Base-by-base conservation (phyloP, 169 alveolate species). In the Cryptosporidium meleagridis region DNA sequence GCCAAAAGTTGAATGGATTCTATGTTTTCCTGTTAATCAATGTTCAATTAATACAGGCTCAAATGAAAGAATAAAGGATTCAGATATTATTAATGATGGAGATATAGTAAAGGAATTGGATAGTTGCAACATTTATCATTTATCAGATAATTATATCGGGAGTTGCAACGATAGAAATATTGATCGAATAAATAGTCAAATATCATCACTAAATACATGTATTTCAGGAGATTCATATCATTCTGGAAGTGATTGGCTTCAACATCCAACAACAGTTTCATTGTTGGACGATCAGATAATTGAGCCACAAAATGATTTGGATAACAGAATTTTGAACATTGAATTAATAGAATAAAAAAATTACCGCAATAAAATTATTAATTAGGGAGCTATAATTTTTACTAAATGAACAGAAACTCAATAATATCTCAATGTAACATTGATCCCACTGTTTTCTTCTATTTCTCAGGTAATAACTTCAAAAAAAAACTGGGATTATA, bases 211-310 rank as follows among this genome's bases (percentile, higher is more conserved):
- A 23, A 65, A 21, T 51, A 21, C 55, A 33, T 80, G 89, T 41
- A 67, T 80, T 39, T 65, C 89, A 62, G 59, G 41, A 16, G 68
- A 80, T 41, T 61, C 75, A 23, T 80, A 62, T 62, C 67, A 80
- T 58, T 62, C 73, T 6, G 80, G 70, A 62, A 48, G 68, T 23
- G 75, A 45, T 29, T 80, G 89, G 89, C 39, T 80, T 6, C 89
- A 80, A 80, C 87, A 80, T 35, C 89, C 89, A 37, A 80, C 89
- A 62, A 80, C 89, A 8, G 89, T 80, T 4, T 58, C 89, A 26
- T 31, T 80, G 16, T 45, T 80, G 41, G 89, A 80, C 3, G 89
- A 80, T 41, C 89, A 62, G 44, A 41, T 80, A 8, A 65, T 59
- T 39, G 67, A 65, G 23, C 37, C 73, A 23, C 89, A 80, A 44